Evolutionary conservation across 805 yeast genomes (phyloP), one percentile per base, ranked within the genome.

Genomic region (Clavispora carvajalis): DNA sequence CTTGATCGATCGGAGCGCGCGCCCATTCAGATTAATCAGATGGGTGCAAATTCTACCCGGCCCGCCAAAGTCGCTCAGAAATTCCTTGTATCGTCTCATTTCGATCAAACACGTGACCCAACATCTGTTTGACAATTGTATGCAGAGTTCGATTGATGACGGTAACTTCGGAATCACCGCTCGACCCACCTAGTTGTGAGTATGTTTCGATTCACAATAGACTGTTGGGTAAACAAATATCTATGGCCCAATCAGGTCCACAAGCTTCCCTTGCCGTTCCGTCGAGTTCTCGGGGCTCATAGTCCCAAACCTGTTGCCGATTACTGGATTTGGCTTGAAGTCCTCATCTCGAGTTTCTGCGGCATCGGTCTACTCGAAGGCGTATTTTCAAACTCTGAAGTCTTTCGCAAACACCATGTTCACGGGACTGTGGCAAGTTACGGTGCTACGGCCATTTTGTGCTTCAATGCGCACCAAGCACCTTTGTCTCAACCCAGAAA

Each of bases 401-500:
- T 64, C 0, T 74, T 76, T 47, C 51, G 59, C 3, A 35, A 46
- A 16, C 69, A 66, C 43, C 52, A 60, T 38, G 71, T 76, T 0
- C 80, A 80, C 3, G 51, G 65, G 9, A 64, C 77, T n/a, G 60
- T 76, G 29, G 81, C 80, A 3, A 62, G 73, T 46, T 76, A 76
- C 47, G 87, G 82, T 0, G 88, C 88, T 0, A 63, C 80, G 2
- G 82, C 85, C 1, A 73, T 81, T 25, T 60, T 81, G 10, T 60
- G 76, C 31, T 81, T 74, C 58, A 80, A 80, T 52, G 73, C 76
- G 1, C 59, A 64, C n/a, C 68, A 56, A 16, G 73, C 74, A 0
- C 86, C 87, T 1, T 58, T 81, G 34, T 77, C 85, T 1, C 87
- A 81, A 59, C 87, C 88, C 0, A 57, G 86, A 35, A 77, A 75